phyloP scores from a whole-genome alignment of 768 basidiomycete species.

The Auriscalpium orientale region DNA sequence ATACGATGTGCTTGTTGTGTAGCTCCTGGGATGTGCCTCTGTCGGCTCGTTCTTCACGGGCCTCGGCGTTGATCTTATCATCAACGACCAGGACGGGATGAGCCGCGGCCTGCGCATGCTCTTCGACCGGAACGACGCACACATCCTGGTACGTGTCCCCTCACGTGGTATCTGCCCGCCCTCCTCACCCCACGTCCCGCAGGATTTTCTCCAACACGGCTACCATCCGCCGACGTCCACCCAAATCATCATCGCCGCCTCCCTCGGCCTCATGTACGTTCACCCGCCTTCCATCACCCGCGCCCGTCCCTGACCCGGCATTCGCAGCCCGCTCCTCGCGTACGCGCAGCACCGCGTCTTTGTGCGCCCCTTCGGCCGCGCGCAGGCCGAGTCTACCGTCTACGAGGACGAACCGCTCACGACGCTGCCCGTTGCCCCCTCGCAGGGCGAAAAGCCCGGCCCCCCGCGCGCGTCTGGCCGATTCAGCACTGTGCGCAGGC shows the following conservation, averaged over 20 bases:
- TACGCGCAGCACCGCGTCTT: slow-evolving; percentile 48
- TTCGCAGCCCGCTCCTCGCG: slow-evolving; percentile 42
- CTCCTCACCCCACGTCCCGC: slow-evolving; percentile 3
- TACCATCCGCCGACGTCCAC: slow-evolving; percentile 47
- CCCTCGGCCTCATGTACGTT: slow-evolving; percentile 51
- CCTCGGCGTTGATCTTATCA: slow-evolving; percentile 48
- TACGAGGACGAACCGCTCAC: background rate
- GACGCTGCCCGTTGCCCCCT: background rate
- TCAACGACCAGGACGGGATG: slow-evolving; percentile 54
- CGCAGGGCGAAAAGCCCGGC: background rate
- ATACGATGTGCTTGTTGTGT: no score
- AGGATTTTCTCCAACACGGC: slow-evolving; percentile 41
- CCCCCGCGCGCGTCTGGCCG: no score
- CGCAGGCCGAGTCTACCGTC: background rate
- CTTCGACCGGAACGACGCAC: slow-evolving; percentile 54
- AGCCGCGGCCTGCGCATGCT: slow-evolving; percentile 56
- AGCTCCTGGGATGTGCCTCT: slow-evolving; percentile 39
- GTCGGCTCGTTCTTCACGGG: slow-evolving; percentile 52
- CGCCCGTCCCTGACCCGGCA: background rate
- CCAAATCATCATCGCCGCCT: slow-evolving; percentile 43
- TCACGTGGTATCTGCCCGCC: background rate
- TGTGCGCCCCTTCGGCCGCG: slow-evolving; percentile 37
- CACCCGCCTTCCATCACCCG: background rate
- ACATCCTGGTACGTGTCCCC: slow-evolving; percentile 38
- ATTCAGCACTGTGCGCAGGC: background rate